phyloP scores from a whole-genome alignment of 106 monocot genomes.

The Allium fistulosum region DNA sequence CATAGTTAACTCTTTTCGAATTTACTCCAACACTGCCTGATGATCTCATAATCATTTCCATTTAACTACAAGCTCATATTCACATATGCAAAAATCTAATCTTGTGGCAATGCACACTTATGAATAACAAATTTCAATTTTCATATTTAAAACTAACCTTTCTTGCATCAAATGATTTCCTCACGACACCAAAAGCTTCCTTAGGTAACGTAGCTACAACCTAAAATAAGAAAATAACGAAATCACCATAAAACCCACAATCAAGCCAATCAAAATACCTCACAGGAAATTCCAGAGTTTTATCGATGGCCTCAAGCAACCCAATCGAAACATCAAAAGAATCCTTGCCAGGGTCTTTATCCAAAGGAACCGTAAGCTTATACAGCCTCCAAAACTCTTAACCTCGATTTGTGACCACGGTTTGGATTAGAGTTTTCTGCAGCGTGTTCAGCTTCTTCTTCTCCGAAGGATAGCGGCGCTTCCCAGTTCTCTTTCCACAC shows the following conservation, averaged over 20 bases:
- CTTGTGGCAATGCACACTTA: no score
- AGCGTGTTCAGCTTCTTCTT: constrained; percentile 74
- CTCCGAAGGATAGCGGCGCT: constrained; percentile 94
- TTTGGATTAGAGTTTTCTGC: constrained; percentile 25
- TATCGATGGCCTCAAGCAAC: constrained; percentile 78
- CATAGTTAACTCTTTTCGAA: background rate
- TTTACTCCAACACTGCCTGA: background rate
- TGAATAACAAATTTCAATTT: no score
- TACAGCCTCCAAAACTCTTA: constrained; percentile 91
- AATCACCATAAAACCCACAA: background rate
- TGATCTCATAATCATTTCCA: background rate
- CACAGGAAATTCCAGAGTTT: constrained; percentile 90
- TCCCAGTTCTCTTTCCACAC: constrained; percentile 75
- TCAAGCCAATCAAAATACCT: background rate
- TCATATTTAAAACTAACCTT: no score
- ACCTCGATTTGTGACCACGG: constrained; percentile 40
- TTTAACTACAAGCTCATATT: background rate
- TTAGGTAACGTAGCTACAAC: no score
- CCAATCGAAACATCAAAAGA: constrained; percentile 59
- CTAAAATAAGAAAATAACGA: no score
- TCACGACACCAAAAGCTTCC: no score
- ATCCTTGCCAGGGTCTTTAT: constrained; percentile 90
- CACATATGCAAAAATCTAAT: background rate
- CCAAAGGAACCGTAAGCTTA: constrained; percentile 77
- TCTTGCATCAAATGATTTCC: no score